These are phyloP conservation scores for Dryadomyces quercus-mongolicae DNA, from an alignment of 2,329 filamentous ascomycete species.

Conservation along the genomic window DNA sequence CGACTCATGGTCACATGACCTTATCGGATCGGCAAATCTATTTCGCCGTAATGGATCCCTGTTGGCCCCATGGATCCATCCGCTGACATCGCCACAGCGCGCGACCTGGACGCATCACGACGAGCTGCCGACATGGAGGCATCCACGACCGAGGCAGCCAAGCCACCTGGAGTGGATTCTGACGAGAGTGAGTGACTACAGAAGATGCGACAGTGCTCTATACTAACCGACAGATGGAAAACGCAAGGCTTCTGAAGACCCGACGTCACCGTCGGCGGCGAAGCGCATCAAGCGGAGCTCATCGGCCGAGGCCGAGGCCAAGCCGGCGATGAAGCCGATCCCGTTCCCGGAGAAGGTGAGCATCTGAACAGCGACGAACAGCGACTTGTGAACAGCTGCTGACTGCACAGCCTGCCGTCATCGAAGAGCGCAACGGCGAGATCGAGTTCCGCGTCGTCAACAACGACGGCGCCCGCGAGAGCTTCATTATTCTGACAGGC, in stretches of 20 bases:
- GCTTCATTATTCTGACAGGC: slow-evolving; percentile 86
- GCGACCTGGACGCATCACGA: not conserved
- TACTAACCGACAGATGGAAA: slow-evolving; percentile 36
- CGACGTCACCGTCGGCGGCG: slow-evolving; percentile 44
- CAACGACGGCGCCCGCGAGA: slow-evolving; percentile 81
- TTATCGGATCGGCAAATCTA: not conserved
- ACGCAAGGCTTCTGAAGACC: slow-evolving; percentile 61
- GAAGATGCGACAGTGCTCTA: no score
- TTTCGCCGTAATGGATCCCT: not conserved
- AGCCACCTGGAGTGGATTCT: not conserved
- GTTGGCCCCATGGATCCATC: no score
- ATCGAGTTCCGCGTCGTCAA: slow-evolving; percentile 98
- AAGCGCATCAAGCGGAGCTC: slow-evolving; percentile 52
- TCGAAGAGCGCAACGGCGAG: slow-evolving; percentile 86
- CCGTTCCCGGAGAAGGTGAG: slow-evolving; percentile 79
- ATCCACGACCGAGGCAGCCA: not conserved
- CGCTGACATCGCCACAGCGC: not conserved
- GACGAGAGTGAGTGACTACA: not conserved
- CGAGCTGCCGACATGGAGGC: not conserved
- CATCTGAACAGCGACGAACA: no score
- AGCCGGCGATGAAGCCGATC: slow-evolving; percentile 47
- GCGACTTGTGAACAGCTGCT: no score
- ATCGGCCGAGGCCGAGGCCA: slow-evolving; percentile 29
- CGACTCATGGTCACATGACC: not conserved
- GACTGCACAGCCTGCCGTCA: slow-evolving; percentile 53